phyloP scores from a whole-genome alignment of 345 rosid genomes.

The Eucalyptus curtisii region DNA sequence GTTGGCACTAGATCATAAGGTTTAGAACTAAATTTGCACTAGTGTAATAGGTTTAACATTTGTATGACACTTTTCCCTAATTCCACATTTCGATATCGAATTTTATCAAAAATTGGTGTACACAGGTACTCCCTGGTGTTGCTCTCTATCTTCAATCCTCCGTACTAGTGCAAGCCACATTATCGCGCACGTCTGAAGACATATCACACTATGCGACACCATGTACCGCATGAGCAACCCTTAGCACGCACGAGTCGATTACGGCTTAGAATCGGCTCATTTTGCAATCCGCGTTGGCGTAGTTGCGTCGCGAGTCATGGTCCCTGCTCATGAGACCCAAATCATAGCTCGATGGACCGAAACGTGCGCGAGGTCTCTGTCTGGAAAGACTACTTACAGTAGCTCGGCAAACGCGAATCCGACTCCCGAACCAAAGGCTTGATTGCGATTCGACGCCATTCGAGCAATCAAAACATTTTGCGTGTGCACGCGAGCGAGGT shows the following conservation, averaged over 20 bases:
- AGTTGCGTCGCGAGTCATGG: too few relatives aligned
- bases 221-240: not conserved
- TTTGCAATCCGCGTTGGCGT: too few relatives aligned
- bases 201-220: not conserved
- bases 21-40: rapidly evolving
- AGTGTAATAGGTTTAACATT: too few relatives aligned
- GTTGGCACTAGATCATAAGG: not conserved
- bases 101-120: not conserved
- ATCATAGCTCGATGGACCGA: too few relatives aligned
- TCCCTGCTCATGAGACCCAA: too few relatives aligned
- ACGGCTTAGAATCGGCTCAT: too few relatives aligned
- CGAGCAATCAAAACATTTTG: not conserved
- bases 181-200: rapidly evolving
- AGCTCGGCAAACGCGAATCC: not conserved
- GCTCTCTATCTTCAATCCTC: not conserved
- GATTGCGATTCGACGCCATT: not conserved
- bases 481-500: not conserved
- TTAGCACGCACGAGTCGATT: not conserved
- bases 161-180: not conserved
- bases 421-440: not conserved
- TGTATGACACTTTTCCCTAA: not conserved
- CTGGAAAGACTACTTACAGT: not conserved
- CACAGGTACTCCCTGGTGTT: rapidly evolving
- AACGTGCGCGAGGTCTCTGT: too few relatives aligned
- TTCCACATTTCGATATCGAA: not conserved